Base-by-base conservation (phyloP, 176 grass and related monocot genomes). In the Phoenix roebelenii region DNA sequence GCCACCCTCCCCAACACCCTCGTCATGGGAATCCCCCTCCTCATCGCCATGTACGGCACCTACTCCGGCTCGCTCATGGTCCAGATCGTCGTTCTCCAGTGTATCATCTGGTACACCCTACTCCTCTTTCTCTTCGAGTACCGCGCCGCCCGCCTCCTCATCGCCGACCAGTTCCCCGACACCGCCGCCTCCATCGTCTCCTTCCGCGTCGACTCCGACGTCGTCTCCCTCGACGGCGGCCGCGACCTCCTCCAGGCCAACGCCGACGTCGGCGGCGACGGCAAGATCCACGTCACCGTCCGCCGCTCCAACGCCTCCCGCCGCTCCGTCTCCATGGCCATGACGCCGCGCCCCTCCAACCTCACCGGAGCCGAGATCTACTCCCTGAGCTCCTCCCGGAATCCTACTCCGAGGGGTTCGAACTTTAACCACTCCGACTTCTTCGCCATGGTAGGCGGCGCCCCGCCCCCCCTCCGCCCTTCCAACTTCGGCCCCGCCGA, bases 21-120 rank as follows among this genome's bases (percentile, higher is more conserved):
- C 20, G 83, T 92, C 56, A 92, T 92, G 83, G 88, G 88, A 1
- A 92, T 92, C 14, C 88, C 88, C 53, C 74, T 92, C 25, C 76
- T 92, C 30, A 75, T 83, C 22, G 88, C 88, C 52, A 87, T 87
- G 88, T 92, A 92, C 73, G 88, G 88, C 0, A 61, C 65, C 22
- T 81, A 80, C 60, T 76, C 83, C 1, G 83, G 83, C 3, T 66
- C 79, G 12, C 85, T 95, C 15, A 95, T 95, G 89, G 89, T 95
- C 28, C 85, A 95, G 71, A 65, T 95, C n/a, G 59, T 95, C 15
- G 89, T 95, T 12, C 82, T 89, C 50, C 89, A 95, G 77, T 89
- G 89, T 75, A 95, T 95, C 68, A 83, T 95, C 71, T 95, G 89
- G 89, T 95, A 95, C 85, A 95, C 89, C 68, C 85, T 95, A 29